phyloP scores from a whole-genome alignment of 768 basidiomycete species.

The Russula ochroleuca region DNA sequence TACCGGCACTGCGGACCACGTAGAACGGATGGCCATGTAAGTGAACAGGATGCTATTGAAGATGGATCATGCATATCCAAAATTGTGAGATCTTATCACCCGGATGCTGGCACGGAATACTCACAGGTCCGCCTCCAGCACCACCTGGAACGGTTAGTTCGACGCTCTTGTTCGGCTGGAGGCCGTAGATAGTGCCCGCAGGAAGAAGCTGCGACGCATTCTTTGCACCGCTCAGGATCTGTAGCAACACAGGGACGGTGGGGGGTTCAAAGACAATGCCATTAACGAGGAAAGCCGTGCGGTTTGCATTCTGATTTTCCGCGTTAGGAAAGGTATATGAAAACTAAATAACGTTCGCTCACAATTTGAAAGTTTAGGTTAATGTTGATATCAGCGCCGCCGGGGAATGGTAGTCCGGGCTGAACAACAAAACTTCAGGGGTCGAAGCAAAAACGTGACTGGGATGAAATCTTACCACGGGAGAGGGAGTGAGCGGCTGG shows the following conservation, averaged over 20 bases:
- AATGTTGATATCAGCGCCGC: constrained; percentile 30
- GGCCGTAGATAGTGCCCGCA: constrained; percentile 41
- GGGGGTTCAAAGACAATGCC: constrained; percentile 39
- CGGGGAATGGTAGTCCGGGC: constrained; percentile 29
- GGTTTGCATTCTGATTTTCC: constrained; percentile 4
- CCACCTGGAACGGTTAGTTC: constrained; percentile 48
- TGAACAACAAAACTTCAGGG: constrained; percentile 2
- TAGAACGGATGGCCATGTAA: constrained; percentile 21
- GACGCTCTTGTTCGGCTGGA: constrained; percentile 46
- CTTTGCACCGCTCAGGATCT: constrained; percentile 52
- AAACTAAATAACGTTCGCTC: not conserved
- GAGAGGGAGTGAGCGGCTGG: constrained; percentile 18
- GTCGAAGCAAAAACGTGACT: not conserved
- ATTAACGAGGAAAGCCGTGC: constrained; percentile 36
- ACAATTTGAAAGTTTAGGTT: constrained; percentile 26
- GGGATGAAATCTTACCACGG: constrained; percentile 16
- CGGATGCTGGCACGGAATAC: not conserved
- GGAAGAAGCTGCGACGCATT: constrained; percentile 48
- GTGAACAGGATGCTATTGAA: constrained; percentile 24
- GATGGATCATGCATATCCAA: not conserved
- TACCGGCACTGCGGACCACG: constrained; percentile 20
- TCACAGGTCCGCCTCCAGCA: constrained; percentile 34
- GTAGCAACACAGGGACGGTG: constrained; percentile 50
- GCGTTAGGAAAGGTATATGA: not conserved
- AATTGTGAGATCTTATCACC: no score